Base-by-base conservation (phyloP, 1,139 yeast species). In the Hansenula anomala region DNA sequence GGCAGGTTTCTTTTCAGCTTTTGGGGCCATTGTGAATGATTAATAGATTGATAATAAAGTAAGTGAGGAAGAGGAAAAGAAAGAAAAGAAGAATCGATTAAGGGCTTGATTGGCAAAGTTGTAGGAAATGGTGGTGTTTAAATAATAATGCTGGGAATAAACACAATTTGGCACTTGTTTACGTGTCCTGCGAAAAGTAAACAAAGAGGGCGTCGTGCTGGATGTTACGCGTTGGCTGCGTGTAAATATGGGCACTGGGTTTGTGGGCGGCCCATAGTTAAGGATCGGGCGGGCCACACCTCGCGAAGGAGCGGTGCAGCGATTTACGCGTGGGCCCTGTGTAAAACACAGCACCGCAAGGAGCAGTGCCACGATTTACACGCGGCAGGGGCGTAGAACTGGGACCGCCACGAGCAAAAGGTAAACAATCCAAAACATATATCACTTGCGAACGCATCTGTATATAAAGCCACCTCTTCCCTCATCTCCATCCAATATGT, bases 1-100 rank as follows among this genome's bases (percentile, higher is more conserved):
- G 68, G 97, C 97, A 66, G 96, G 96, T 79, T 88, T 88, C 87
- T 89, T 89, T 75, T 89, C 96, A 70, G 95, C 92, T 75, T 87
- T 88, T 69, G 96, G 94, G 65, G 96, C 95, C 97, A 92, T 90
- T 75, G 54, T 70, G 54, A 46, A 12, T 28, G n/a, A 26, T 26
- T 28, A 28, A 16, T 28, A 23, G 30, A 48, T 37, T 25, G 15
- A 19, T 29, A 36, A 31, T 11, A 24, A 39, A 32, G 27, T 17
- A 16, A 33, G 35, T 34, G 25, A 24, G 18, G 36, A 17, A 22
- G 20, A 20, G 9, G 22, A n/a, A 31, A 33, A 28, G 32, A 31
- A 36, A 15, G 25, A 28, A 20, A 12, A 12, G 13, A 18, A 10
- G 16, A 27, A 16, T 10, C 17, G 15, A 13, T 26, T 12, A 23